Evolutionary conservation across 176 grass and related monocot species (phyloP).

Genomic region (Dendrocalamus sinicus): DNA sequence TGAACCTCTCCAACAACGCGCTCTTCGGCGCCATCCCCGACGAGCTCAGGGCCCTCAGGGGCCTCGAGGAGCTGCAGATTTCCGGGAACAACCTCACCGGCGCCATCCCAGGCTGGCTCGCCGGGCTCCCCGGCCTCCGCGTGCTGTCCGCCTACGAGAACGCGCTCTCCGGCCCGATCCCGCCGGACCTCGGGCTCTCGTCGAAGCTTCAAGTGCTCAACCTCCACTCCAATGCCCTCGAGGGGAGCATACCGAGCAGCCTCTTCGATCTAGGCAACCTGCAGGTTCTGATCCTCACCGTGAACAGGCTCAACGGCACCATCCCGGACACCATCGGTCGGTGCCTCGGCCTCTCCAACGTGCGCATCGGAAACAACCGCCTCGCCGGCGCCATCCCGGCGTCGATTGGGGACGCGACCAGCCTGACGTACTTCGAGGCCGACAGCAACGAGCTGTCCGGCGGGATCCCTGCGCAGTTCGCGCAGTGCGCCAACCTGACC

Average conservation of each 20-base stretch:
- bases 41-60: constrained; percentile 42
- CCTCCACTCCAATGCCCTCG: constrained; percentile 86
- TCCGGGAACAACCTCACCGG: constrained; percentile 86
- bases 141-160: constrained; percentile 93
- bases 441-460: constrained; percentile 75
- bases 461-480: constrained; percentile 66
- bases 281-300: constrained; percentile 78
- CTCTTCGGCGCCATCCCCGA: constrained; percentile 61
- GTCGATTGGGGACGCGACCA: constrained; percentile 66
- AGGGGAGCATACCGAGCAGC: constrained; percentile 70
- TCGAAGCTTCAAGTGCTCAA: constrained; percentile 76
- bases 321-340: constrained; percentile 64
- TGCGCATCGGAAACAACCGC: constrained; percentile 80
- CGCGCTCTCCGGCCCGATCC: constrained; percentile 63
- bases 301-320: constrained; percentile 77
- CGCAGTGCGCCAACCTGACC: constrained; percentile 79
- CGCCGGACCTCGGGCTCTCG: constrained; percentile 54
- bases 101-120: constrained; percentile 65
- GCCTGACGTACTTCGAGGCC: constrained; percentile 93
- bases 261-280: constrained; percentile 71
- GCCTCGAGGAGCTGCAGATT: constrained; percentile 69
- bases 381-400: constrained; percentile 66
- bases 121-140: constrained; percentile 56
- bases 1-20: constrained; percentile 88
- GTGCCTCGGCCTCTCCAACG: constrained; percentile 73